Base-by-base conservation (phyloP, 768 basidiomycete species). In the Udeniomyces megalosporus region DNA sequence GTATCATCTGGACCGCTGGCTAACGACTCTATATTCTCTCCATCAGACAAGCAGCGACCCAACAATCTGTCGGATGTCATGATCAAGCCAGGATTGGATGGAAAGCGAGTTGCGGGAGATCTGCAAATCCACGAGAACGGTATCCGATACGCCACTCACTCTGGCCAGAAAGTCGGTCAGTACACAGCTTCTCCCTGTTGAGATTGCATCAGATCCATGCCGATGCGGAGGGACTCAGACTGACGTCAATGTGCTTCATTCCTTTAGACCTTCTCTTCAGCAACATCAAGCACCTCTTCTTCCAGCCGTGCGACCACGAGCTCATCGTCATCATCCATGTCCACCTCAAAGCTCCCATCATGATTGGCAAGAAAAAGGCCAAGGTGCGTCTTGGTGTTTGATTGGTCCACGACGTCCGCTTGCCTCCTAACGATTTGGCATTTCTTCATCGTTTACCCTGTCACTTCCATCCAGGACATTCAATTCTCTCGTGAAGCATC, bases 401-500 rank as follows among this genome's bases (percentile, higher is more conserved):
- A n/a, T n/a, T n/a, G n/a, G n/a, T n/a, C n/a, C n/a, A n/a, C 38
- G 11, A 12, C 50, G 50, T 22, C 10, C 50, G 5, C 38, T 42
- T 3, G 0, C 28, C 26, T 14, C 17, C 29, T 2, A 20, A 3
- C 20, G 7, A 10, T 57, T n/a, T 3, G 28, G n/a, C 2, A 2
- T 2, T 58, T 28, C 29, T 17, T 29, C n/a, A 14, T n/a, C 34
- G 22, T 14, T 35, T 60, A 17, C n/a, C 32, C 34, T 52, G 5
- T 52, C 58, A 60, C 66, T 20, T 20, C 38, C 38, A n/a, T 14
- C 52, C 58, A 93, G 87, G 95, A 99, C 72, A 82, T 97, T 6
- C 95, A 97, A 81, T 96, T 99, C 74, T 91, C 87, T 77, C 86
- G 93, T 10, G 95, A 97, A 76, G 93, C 92, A 7, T 88, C 89